Base-by-base conservation (phyloP, 352 stramenopile species). In the Phytophthora hibernalis region DNA sequence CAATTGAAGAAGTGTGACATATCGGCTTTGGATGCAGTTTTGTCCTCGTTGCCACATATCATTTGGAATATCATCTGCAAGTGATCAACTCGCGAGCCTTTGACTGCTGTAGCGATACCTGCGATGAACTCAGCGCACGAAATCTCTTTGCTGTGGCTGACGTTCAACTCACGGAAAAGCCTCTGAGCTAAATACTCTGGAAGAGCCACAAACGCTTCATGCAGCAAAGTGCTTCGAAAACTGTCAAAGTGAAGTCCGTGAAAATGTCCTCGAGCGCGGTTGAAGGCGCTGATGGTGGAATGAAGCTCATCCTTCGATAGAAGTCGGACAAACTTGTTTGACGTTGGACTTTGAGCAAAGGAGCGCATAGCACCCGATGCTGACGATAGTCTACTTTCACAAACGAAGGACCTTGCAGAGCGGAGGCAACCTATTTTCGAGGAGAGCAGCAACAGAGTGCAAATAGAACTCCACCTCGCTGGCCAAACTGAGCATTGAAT, bases 21-120 rank as follows among this genome's bases (percentile, higher is more conserved):
- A 3, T 57, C 45, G 18, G 43, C 49, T 31, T 21, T 63, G 35
- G 26, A 40, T 26, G 40, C 35, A 22, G 33, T 37, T 11, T 33
- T 35, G 37, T 63, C 31, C 7, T 44, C 35, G 6, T 11, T 50
- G 9, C 18, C 9, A 35, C 69, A 67, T 56, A 83, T 74, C 21
- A 85, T 63, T 59, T 78, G 67, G 30, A 81, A 89, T 11, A 76
- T 52, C 38, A 84, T 77, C 22, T 37, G 43, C n/a, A 89, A 40
- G 10, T 80, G 78, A 44, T 87, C 76, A n/a, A 82, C 69, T 3
- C 56, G 74, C 7, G 69, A 73, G 13, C 80, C 68, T 61, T 79
- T 84, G 18, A 31, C 57, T 5, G 66, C 61, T 30, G 72, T 52
- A 38, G 62, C 44, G 10, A 82, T 45, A 24, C 71, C 76, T 9